Conservation (phyloP, 1,284 basidiomycete genomes). For the Golubevia sp. region DNA sequence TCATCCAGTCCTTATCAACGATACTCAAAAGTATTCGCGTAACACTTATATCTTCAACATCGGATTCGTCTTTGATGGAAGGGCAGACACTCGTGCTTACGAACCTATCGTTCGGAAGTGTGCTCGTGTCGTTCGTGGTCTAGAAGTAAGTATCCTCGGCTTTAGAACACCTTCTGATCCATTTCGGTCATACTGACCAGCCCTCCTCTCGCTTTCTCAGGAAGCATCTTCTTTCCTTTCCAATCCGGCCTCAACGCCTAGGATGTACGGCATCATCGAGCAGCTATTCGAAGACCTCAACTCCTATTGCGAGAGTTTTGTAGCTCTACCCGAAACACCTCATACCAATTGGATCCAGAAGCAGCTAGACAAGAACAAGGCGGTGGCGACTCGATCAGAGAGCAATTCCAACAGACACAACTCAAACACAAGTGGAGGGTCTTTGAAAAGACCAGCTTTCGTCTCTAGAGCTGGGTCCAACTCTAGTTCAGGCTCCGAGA, state of each 20-base stretch:
- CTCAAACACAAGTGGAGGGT: no score
- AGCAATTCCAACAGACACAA: no score
- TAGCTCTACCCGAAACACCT: constrained; percentile 51
- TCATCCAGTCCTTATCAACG: constrained; percentile 42
- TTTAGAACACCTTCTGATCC: neutral
- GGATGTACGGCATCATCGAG: constrained; percentile 85
- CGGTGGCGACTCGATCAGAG: no score
- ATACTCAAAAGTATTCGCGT: constrained; percentile 41
- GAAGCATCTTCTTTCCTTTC: constrained; percentile 89
- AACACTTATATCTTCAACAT: constrained; percentile 87
- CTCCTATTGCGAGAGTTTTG: constrained; percentile 70
- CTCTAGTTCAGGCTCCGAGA: neutral
- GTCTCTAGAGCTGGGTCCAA: neutral
- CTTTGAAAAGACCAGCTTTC: neutral
- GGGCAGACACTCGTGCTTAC: constrained; percentile 88
- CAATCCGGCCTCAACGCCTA: constrained; percentile 71
- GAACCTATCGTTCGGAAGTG: constrained; percentile 95
- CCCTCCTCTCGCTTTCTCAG: constrained; percentile 63
- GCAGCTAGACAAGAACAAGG: no score
- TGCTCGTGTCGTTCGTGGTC: constrained; percentile 79
- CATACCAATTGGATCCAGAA: constrained; percentile 21
- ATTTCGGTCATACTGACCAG: neutral
- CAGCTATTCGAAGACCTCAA: constrained; percentile 97
- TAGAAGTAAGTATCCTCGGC: constrained; percentile 72
- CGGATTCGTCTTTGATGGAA: constrained; percentile 83